phyloP scores from a whole-genome alignment of 1,284 basidiomycete genomes.

The Taiwanofungus camphoratus region DNA sequence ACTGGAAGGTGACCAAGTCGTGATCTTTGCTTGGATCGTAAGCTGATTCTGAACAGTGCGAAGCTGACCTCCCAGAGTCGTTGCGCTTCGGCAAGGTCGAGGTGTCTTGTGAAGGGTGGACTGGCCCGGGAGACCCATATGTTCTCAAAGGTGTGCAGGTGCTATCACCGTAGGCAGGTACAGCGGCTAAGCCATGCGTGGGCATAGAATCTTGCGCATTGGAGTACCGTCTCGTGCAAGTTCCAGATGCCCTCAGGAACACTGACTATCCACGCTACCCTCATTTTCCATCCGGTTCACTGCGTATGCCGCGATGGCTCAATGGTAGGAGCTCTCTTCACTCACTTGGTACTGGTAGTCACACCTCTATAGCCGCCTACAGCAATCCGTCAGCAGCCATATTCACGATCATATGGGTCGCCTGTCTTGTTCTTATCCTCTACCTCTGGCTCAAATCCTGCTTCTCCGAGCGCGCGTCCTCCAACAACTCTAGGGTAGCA shows the following conservation, averaged over 20 bases:
- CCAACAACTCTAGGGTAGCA: slow-evolving; percentile 20
- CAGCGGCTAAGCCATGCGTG: neutral
- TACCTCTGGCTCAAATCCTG: slow-evolving; percentile 55
- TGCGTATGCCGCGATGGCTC: slow-evolving; percentile 18
- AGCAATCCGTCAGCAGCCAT: slow-evolving; percentile 28
- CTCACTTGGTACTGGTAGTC: neutral
- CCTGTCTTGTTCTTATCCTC: slow-evolving; percentile 47
- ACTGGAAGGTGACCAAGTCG: slow-evolving; percentile 83
- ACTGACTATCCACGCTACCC: too few species aligned
- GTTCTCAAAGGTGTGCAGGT: slow-evolving; percentile 73
- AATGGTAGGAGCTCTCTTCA: too few species aligned
- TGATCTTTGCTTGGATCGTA: too few species aligned
- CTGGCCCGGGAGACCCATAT: slow-evolving; percentile 69
- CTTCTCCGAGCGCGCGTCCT: slow-evolving; percentile 27
- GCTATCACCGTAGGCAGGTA: neutral
- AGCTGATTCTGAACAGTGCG: slow-evolving; percentile 50
- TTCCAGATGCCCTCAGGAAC: slow-evolving; percentile 42
- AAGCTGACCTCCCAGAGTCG: slow-evolving; percentile 80
- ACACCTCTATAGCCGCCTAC: slow-evolving; percentile 3
- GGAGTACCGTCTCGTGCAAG: slow-evolving; percentile 70
- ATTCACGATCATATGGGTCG: slow-evolving; percentile 55
- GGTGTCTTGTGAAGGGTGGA: slow-evolving; percentile 89
- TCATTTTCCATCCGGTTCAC: too few species aligned
- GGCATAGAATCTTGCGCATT: slow-evolving; percentile 64
- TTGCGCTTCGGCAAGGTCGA: slow-evolving; percentile 78